Percentiles rank a stretch among this genome's conserved stretches.
Evolutionary conservation across 495 filamentous ascomycete species (phyloP).

Genomic region (Penicillium canariense): DNA sequence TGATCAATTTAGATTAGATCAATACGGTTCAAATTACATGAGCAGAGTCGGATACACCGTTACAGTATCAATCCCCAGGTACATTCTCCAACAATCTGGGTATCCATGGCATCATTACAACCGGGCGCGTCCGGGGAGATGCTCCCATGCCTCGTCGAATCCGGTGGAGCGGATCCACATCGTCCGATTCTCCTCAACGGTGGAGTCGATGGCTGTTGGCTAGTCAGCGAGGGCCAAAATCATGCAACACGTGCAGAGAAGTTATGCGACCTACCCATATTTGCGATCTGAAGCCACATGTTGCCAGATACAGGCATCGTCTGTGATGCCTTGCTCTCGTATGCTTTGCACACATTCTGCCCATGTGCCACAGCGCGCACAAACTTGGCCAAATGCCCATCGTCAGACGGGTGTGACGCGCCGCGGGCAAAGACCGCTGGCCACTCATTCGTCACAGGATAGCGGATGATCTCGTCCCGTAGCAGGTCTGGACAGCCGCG

Average conservation of each 20-base stretch:
- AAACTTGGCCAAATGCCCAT: slow-evolving; percentile 77
- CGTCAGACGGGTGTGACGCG: slow-evolving; percentile 55
- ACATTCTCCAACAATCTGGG: neutral
- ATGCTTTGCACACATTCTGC: slow-evolving; percentile 44
- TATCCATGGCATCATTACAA: slow-evolving; percentile 13
- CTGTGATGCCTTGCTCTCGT: slow-evolving; percentile 32
- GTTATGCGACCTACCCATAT: slow-evolving; percentile 58
- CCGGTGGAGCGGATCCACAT: slow-evolving; percentile 38
- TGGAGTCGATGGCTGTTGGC: slow-evolving; percentile 35
- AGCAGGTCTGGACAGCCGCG: slow-evolving; percentile 53
- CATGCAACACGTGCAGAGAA: slow-evolving; percentile 47
- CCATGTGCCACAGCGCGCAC: slow-evolving; percentile 63
- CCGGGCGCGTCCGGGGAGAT: slow-evolving; percentile 23
- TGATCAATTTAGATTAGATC: neutral
- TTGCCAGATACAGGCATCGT: slow-evolving; percentile 57
- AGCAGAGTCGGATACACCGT: neutral
- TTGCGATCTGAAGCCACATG: slow-evolving; percentile 68
- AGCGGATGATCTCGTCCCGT: slow-evolving; percentile 52
- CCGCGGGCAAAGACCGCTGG: slow-evolving; percentile 55
- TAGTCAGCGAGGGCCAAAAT: slow-evolving; percentile 9
- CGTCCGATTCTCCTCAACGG: slow-evolving; percentile 12
- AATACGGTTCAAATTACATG: neutral
- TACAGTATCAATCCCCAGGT: neutral
- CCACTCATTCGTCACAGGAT: slow-evolving; percentile 48
- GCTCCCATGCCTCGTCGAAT: slow-evolving; percentile 38